Base-by-base conservation (phyloP, 768 basidiomycete genomes). In the Trametes cubensis region DNA sequence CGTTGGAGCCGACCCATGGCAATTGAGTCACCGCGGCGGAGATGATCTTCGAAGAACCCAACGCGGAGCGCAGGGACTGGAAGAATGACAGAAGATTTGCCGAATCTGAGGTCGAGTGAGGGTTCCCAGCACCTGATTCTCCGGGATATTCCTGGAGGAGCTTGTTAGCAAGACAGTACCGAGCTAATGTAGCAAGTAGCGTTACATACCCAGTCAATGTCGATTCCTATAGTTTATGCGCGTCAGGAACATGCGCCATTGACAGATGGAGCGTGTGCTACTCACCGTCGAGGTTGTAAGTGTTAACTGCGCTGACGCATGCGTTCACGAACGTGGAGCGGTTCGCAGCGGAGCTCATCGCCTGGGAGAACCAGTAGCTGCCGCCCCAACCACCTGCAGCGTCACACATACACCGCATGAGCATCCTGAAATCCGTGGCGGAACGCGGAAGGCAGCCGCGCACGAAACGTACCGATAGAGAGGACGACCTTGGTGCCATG, bases 381-480 rank as follows among this genome's bases (percentile, higher is more conserved):
- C 89, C 90, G n/a, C 82, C 83, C 90, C 89, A 91, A 2, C 89
- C 89, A 67, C 83, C 82, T 82, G 18, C 2, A 25, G 23, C 11
- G 34, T 34, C 34, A 11, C 39, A 11, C 39, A 54, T 25, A 52
- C 14, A 3, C 13, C 28, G 34, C 45, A 21, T 55, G 25, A 13
- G 50, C 2, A 41, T 17, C 28, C 28, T 3, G 20, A 47, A 11
- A 17, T 4, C 67, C 20, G 42, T 20, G 34, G 54, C 21, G 21
- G n/a, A 46, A 7, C 25, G 41, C 6, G 17, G 18, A 34, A 28
- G 28, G 25, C 10, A 13, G 34, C n/a, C 34, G 49, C 18, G 23
- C 13, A 5, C 14, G 44, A 52, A 25, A 81, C 68, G 71, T 76
- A 76, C 88, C 89, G 57, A 91, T 80, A 34, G 86, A 85, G 25